Evolutionary conservation across 345 rosid genomes (phyloP).

Genomic region (Acer saccharum): DNA sequence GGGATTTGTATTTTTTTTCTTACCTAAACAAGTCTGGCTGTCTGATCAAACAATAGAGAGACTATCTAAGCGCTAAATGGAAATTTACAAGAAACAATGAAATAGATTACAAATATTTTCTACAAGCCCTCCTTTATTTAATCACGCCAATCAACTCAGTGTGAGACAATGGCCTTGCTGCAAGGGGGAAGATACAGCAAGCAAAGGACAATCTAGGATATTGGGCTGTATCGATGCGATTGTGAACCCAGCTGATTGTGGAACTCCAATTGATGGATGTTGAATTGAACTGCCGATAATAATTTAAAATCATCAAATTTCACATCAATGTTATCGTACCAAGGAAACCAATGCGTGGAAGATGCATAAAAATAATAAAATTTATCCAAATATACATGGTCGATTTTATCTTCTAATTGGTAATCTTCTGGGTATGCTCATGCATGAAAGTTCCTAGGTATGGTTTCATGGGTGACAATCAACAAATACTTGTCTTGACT

Average conservation of each 20-base stretch:
- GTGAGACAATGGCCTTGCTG: slow-evolving; percentile 57
- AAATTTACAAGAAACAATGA: slow-evolving; percentile 34
- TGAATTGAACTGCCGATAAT: slow-evolving; percentile 60
- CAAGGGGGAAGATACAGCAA: slow-evolving; percentile 63
- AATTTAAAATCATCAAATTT: neutral
- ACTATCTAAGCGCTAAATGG: slow-evolving; percentile 18
- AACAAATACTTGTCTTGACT: neutral
- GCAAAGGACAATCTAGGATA: slow-evolving; percentile 56
- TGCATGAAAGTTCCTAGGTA: neutral
- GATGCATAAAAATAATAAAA: neutral
- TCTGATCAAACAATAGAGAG: slow-evolving; percentile 13
- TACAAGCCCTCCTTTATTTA: slow-evolving; percentile 21
- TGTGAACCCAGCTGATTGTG: slow-evolving; percentile 64
- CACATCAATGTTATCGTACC: neutral
- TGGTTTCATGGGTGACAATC: neutral
- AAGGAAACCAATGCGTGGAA: neutral
- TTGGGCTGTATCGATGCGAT: slow-evolving; percentile 70
- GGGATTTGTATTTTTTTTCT: slow-evolving; percentile 13
- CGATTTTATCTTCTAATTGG: neutral
- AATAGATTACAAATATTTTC: slow-evolving; percentile 36
- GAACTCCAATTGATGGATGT: slow-evolving; percentile 62
- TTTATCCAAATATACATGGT: neutral
- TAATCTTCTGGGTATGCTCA: neutral
- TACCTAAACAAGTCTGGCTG: slow-evolving; percentile 3
- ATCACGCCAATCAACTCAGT: slow-evolving; percentile 17